phyloP scores from a whole-genome alignment of 2,329 filamentous ascomycete genomes.

The Cladorrhinum sp. region DNA sequence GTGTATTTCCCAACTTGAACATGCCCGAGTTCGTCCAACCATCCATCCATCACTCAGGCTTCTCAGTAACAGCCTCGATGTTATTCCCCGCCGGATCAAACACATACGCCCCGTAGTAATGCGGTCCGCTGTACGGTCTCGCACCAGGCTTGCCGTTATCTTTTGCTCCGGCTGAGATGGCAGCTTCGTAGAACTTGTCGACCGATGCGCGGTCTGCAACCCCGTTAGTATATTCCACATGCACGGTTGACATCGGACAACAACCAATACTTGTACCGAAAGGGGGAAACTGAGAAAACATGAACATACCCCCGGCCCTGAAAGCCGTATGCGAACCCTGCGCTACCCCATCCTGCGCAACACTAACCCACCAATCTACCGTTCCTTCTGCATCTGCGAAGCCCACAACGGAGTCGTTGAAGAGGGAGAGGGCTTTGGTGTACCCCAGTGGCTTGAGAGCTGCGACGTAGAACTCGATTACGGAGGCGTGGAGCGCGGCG shows the following conservation, averaged over 20 bases:
- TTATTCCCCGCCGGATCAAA: conserved; percentile 52
- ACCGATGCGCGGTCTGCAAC: conserved; percentile 39
- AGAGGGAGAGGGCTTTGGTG: conserved; percentile 29
- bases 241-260: no score
- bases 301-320: conserved; percentile 29
- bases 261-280: no score
- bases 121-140: conserved; percentile 41
- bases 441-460: conserved; percentile 39
- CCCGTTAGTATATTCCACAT: neutral
- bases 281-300: no score
- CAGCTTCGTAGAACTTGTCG: conserved; percentile 44
- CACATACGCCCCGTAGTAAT: conserved; percentile 52
- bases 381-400: conserved; percentile 24
- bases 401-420: conserved; percentile 31
- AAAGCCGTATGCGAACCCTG: conserved; percentile 32
- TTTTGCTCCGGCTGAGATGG: conserved; percentile 42
- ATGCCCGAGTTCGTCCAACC: no score
- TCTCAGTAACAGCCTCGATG: conserved; percentile 41
- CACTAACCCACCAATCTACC: conserved; percentile 33
- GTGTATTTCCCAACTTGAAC: no score
- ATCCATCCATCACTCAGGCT: conserved; percentile 6
- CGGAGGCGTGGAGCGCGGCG: conserved; percentile 28
- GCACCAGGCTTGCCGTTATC: conserved; percentile 49
- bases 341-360: conserved; percentile 13
- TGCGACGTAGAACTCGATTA: conserved; percentile 35